A percentile compares a stretch with the other conserved stretches of the same genome.
phyloP scores from a whole-genome alignment of 2,329 filamentous ascomycete genomes.

The Ambrosiella xylebori region DNA sequence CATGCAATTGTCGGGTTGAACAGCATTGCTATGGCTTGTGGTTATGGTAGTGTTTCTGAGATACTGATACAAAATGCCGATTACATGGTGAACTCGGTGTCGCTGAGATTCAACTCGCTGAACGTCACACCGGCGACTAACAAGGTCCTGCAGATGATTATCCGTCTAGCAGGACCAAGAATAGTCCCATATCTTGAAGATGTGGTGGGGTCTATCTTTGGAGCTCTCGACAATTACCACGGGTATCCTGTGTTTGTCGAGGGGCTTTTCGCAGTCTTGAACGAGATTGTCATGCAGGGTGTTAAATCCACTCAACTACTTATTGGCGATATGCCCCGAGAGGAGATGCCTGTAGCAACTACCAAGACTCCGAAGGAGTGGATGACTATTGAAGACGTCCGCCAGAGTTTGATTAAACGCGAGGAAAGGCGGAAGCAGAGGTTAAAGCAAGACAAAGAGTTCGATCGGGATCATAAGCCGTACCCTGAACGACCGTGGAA shows the following conservation, averaged over 20 bases:
- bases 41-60: constrained; percentile 55
- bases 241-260: constrained; percentile 80
- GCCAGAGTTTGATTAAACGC: constrained; percentile 45
- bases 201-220: constrained; percentile 77
- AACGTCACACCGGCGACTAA: constrained; percentile 84
- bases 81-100: constrained; percentile 89
- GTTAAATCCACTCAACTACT: constrained; percentile 39
- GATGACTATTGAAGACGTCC: constrained; percentile 27
- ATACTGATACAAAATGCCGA: constrained; percentile 84
- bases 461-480: constrained; percentile 16
- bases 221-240: constrained; percentile 84
- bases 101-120: constrained; percentile 74
- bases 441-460: constrained; percentile 23
- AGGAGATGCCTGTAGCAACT: constrained; percentile 24
- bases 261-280: constrained; percentile 64
- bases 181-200: constrained; percentile 84
- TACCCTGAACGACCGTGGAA: constrained; percentile 23
- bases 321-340: constrained; percentile 22
- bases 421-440: constrained; percentile 19
- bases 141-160: constrained; percentile 86
- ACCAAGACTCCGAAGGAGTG: constrained; percentile 22
- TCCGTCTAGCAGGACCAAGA: constrained; percentile 63
- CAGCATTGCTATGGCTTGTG: constrained; percentile 56
- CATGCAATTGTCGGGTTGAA: constrained; percentile 78
- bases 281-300: constrained; percentile 69